Conservation (phyloP, 2,329 filamentous ascomycete species). For the Aspergillus versicolor region DNA sequence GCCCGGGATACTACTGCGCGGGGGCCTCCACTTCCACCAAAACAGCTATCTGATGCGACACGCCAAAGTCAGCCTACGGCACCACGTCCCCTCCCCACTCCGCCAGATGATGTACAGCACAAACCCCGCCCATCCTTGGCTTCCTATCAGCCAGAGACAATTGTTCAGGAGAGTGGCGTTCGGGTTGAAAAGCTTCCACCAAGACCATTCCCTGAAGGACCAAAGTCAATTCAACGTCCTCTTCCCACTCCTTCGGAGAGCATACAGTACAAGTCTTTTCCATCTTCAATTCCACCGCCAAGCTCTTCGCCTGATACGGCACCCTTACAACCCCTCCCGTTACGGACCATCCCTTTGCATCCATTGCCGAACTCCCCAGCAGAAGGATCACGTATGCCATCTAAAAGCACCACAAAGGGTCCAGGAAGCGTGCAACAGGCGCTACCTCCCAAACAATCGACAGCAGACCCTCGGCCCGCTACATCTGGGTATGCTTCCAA, state of each 20-base stretch:
- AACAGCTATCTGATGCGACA: background rate
- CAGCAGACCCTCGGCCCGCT: conserved; percentile 11
- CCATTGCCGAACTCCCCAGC: background rate
- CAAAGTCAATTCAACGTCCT: background rate
- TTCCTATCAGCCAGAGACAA: conserved; percentile 4
- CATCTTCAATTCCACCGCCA: background rate
- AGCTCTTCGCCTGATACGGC: background rate
- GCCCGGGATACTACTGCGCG: background rate
- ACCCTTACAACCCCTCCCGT: background rate
- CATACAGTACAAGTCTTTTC: conserved; percentile 1
- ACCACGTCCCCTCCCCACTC: background rate
- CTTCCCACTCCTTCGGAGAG: background rate
- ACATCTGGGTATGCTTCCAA: conserved; percentile 25
- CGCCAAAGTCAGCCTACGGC: background rate
- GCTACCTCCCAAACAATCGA: conserved; percentile 8
- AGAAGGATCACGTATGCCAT: background rate
- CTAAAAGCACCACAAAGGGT: conserved; percentile 9
- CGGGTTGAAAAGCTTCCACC: background rate
- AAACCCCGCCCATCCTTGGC: background rate
- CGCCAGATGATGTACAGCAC: background rate
- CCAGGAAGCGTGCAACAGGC: conserved; percentile 23
- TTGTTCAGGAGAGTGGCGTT: background rate
- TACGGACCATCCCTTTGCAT: background rate
- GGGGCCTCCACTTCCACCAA: background rate
- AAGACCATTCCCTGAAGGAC: background rate